These are phyloP conservation scores for Fomitopsis betulina DNA, from an alignment of 1,284 basidiomycete genomes.

Conservation along the genomic window DNA sequence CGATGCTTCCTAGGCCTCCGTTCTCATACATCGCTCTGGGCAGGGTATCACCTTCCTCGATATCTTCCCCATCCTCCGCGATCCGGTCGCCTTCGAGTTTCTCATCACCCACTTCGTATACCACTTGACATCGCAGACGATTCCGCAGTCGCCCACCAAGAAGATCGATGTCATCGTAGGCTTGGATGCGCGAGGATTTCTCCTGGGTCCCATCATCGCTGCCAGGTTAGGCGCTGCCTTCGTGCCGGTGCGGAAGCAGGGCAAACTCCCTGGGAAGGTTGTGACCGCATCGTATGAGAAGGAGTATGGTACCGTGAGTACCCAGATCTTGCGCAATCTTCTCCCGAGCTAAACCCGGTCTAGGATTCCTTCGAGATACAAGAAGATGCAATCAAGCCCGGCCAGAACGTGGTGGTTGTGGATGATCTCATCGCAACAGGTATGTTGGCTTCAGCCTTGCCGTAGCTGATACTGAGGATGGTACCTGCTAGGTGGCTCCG, in stretches of 20 bases:
- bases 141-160: constrained; percentile 52
- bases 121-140: constrained; percentile 79
- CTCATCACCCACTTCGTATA: constrained; percentile 89
- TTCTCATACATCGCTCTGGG: background rate
- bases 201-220: constrained; percentile 92
- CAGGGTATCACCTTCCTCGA: constrained; percentile 84
- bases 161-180: constrained; percentile 95
- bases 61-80: constrained; percentile 85
- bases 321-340: background rate
- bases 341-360: background rate
- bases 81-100: constrained; percentile 84
- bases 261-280: constrained; percentile 90
- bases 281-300: constrained; percentile 82
- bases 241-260: constrained; percentile 92
- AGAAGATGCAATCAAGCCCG: constrained; percentile 75
- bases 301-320: constrained; percentile 84
- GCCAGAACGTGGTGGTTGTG: constrained; percentile 84
- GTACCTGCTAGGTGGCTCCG: constrained; percentile 76
- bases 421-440: constrained; percentile 98
- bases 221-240: constrained; percentile 91
- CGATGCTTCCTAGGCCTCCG: background rate
- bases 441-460: constrained; percentile 22
- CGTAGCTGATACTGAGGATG: background rate
- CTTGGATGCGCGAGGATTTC: constrained; percentile 94
- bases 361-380: constrained; percentile 97